Conservation (phyloP, 2,329 filamentous ascomycete genomes). For the Neoscytalidium dimidiatum region DNA sequence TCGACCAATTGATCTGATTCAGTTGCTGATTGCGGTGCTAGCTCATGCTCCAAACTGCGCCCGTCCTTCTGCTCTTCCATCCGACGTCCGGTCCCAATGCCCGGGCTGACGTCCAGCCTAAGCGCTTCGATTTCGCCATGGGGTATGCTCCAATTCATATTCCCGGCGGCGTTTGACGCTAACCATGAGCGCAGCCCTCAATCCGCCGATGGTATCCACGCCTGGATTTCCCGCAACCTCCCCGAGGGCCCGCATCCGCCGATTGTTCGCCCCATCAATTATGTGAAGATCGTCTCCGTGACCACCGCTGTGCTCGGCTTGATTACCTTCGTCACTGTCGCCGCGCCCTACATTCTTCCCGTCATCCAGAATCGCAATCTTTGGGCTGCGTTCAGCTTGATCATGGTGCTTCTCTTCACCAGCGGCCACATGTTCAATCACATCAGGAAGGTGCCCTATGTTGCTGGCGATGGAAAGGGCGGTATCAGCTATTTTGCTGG, state of each 20-base stretch:
- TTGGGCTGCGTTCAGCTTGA: constrained; percentile 88
- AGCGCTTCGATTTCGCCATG: constrained; percentile 80
- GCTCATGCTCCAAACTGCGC: constrained; percentile 92
- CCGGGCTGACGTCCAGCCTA: constrained; percentile 65
- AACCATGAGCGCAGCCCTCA: constrained; percentile 58
- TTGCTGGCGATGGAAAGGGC: constrained; percentile 79
- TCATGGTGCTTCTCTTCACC: constrained; percentile 88
- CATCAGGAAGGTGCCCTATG: constrained; percentile 93
- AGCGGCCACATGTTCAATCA: constrained; percentile 99
- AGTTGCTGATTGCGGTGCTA: constrained; percentile 43
- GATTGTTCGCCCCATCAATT: constrained; percentile 87
- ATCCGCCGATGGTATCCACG: constrained; percentile 74
- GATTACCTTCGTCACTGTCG: constrained; percentile 68
- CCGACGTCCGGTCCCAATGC: constrained; percentile 83
- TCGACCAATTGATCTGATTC: neutral
- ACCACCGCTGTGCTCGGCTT: constrained; percentile 70
- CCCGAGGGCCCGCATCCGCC: constrained; percentile 71
- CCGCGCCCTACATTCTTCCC: constrained; percentile 77
- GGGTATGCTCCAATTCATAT: constrained; percentile 58
- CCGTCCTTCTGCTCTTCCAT: constrained; percentile 83
- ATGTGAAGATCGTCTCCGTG: constrained; percentile 69
- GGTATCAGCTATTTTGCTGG: constrained; percentile 87
- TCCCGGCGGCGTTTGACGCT: neutral
- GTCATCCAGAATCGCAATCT: constrained; percentile 86
- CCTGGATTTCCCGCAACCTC: constrained; percentile 77